These are phyloP conservation scores for Syncephalis plumigaleata DNA, from an alignment of 371 early-diverging fungal genomes.

Conservation along the genomic window DNA sequence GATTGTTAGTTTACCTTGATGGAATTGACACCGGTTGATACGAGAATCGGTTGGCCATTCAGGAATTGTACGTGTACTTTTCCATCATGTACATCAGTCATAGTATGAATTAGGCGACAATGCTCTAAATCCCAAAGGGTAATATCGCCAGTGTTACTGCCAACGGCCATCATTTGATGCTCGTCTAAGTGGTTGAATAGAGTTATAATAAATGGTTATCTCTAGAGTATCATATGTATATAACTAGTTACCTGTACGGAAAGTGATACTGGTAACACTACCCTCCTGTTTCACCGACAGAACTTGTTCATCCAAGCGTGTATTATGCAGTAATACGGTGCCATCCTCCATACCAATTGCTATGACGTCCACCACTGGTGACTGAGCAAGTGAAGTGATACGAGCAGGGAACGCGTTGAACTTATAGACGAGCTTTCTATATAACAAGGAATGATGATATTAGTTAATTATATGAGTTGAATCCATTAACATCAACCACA, in stretches of 20 bases:
- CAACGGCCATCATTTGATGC: constrained; percentile 72
- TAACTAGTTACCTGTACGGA: constrained; percentile 33
- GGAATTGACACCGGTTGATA: constrained; percentile 77
- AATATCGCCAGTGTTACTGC: constrained; percentile 71
- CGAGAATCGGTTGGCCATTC: constrained; percentile 61
- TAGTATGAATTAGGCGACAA: constrained; percentile 47
- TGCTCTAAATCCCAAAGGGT: constrained; percentile 84
- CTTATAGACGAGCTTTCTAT: constrained; percentile 57
- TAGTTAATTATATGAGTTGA: no score
- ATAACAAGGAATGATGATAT: constrained; percentile 2
- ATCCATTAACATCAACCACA: background rate
- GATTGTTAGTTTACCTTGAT: constrained; percentile 36
- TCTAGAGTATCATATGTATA: no score
- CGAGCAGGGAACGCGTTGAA: constrained; percentile 55
- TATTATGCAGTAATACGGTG: constrained; percentile 62
- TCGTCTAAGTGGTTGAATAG: constrained; percentile 28
- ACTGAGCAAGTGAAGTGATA: constrained; percentile 61
- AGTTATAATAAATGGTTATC: constrained; percentile 30
- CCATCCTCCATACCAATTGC: constrained; percentile 85
- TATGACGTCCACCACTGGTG: constrained; percentile 84
- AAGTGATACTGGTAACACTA: constrained; percentile 71
- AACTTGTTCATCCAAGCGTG: constrained; percentile 52
- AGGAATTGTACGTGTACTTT: constrained; percentile 59
- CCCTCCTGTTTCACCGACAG: constrained; percentile 67
- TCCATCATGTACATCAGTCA: constrained; percentile 70